Evolutionary conservation across 1,139 yeast species (phyloP).

Genomic region (Kurtzmaniella quercitrusa): DNA sequence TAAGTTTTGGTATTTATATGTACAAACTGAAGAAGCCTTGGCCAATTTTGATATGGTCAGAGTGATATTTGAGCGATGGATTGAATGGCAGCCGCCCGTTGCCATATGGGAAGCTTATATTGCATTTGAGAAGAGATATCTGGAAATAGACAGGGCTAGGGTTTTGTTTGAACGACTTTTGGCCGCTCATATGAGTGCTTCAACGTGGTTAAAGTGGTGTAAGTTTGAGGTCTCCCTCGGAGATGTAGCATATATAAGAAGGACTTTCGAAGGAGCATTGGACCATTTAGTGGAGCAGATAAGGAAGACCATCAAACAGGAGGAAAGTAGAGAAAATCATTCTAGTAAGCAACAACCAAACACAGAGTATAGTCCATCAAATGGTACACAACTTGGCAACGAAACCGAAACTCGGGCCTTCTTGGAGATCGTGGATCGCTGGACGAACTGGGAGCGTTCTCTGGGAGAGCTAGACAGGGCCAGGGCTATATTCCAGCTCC

Average conservation of each 20-base stretch:
- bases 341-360: constrained; percentile 10
- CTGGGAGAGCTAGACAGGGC: constrained; percentile 65
- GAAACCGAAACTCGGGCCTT: constrained; percentile 9
- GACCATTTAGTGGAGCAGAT: constrained; percentile 39
- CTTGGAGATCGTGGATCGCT: constrained; percentile 32
- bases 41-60: constrained; percentile 63
- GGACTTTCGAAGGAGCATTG: constrained; percentile 64
- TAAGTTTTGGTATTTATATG: constrained; percentile 82
- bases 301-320: constrained; percentile 7
- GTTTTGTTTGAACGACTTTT: constrained; percentile 55
- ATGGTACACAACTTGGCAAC: too few relatives aligned
- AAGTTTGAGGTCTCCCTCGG: constrained; percentile 24
- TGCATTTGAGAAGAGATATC: constrained; percentile 66
- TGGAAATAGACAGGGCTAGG: constrained; percentile 56
- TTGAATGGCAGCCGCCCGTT: constrained; percentile 63
- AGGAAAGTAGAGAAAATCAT: constrained; percentile 14
- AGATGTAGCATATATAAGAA: constrained; percentile 42
- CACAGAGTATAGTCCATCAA: too few relatives aligned
- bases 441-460: constrained; percentile 74
- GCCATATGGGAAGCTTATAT: constrained; percentile 75
- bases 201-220: constrained; percentile 58
- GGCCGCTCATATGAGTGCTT: constrained; percentile 44
- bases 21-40: constrained; percentile 77
- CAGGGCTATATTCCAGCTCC: constrained; percentile 53
- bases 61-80: constrained; percentile 74